Base-by-base conservation (phyloP, 495 filamentous ascomycete species). In the Penicillium fimorum region DNA sequence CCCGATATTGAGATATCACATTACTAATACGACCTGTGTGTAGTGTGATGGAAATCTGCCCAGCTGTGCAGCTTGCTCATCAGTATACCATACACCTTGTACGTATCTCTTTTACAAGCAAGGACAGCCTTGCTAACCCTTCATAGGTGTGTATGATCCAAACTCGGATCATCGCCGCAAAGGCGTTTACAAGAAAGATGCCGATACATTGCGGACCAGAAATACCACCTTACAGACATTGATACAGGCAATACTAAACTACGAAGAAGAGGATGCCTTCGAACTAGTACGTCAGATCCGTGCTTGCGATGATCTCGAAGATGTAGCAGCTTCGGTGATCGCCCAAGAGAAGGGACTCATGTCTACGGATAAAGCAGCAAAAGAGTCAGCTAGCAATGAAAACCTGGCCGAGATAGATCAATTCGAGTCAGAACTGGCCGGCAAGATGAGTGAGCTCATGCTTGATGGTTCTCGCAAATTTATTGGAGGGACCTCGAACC, bases 91-190 rank as follows among this genome's bases (percentile, higher is more conserved):
- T 56, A 97, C 94, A 41, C 76, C 79, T 56, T 82, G 80, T 75
- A 68, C 53, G 65, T 57, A 37, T 20, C 29, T 41, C 12, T 13
- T 11, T 5, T 1, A 20, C 17, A 4, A 12, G 10, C n/a, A 25
- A 13, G 12, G n/a, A 6, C 13, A 17, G 4, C 40, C 37, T 7
- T 12, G 32, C 47, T 62, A 37, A 59, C 48, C 13, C 20, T 20
- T 18, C 7, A 8, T 32, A 78, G 76, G 92, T 71, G 79, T 96
- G 48, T 98, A 97, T 78, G 95, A 97, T 68, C 94, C 91, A 6
- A 95, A 90, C 66, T 94, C 90, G 53, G 94, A 98, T 70, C 91
- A 96, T 67, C 88, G 94, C 45, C 85, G 94, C 17, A 98, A 97
- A 69, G 94, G 94, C 47, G 94, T 97, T 10, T 97, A 96, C 70